phyloP scores from a whole-genome alignment of 176 grass and related monocot genomes.

The sorghum (Sorghum bicolor) region DNA sequence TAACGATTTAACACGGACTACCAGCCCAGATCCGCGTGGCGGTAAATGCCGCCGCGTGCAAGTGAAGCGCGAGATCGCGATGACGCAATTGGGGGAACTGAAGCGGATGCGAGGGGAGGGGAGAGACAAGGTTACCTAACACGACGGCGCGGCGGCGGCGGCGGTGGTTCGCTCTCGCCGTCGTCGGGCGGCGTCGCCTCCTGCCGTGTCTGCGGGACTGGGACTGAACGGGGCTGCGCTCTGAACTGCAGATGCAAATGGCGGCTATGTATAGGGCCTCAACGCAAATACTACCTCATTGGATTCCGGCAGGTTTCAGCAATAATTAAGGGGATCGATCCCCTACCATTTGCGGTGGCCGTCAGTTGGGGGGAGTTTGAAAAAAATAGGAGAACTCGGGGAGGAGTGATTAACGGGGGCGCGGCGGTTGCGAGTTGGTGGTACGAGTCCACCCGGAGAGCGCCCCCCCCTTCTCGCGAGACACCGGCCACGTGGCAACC shows the following conservation, averaged over 20 bases:
- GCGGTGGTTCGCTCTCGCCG: slow-evolving; percentile 12
- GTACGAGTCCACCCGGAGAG: background rate
- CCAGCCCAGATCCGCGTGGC: background rate
- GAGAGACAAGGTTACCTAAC: background rate
- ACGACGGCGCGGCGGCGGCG: background rate
- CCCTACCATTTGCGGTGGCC: background rate
- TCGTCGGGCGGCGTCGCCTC: background rate
- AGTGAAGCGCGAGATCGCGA: background rate
- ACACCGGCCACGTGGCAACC: background rate
- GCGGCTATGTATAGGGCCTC: background rate
- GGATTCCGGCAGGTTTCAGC: slow-evolving; percentile 35
- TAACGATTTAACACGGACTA: background rate
- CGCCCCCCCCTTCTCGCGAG: background rate
- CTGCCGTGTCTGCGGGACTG: background rate
- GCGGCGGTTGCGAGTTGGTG: slow-evolving; percentile 2
- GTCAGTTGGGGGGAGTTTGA: background rate
- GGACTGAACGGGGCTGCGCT: no score
- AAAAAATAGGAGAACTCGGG: background rate
- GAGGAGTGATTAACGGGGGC: background rate
- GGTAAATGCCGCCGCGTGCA: background rate
- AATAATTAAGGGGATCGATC: slow-evolving; percentile 30
- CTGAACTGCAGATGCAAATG: no score
- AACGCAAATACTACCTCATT: background rate
- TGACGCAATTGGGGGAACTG: background rate
- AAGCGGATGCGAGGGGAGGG: background rate